Conservation (phyloP, 371 early-diverging fungal genomes). For the Entomophthora muscae region DNA sequence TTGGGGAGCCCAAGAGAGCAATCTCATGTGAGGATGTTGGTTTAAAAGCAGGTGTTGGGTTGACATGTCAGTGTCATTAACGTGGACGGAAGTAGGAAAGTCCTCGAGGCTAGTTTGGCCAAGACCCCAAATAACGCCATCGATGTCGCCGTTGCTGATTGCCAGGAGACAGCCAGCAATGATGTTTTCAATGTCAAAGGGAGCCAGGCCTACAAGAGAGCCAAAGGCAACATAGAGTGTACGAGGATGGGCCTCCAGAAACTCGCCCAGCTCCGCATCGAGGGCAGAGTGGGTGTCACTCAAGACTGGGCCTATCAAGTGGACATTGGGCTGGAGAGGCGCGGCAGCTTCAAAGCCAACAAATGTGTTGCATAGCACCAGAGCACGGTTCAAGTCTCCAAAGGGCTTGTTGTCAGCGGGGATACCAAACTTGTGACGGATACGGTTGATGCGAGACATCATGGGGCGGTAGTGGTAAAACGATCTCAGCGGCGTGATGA, state of each 20-base stretch:
- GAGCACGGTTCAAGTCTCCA: not conserved
- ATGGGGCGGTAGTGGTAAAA: not conserved
- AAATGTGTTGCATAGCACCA: not conserved
- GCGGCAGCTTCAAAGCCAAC: too few relatives aligned
- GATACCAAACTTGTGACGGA: not conserved
- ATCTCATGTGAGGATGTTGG: constrained; percentile 4
- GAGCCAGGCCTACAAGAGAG: not conserved
- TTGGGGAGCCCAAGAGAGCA: constrained; percentile 10
- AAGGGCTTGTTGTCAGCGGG: not conserved
- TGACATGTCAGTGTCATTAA: not conserved
- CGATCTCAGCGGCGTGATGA: not conserved
- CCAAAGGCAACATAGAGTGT: constrained; percentile 7
- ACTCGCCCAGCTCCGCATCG: not conserved
- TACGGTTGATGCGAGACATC: not conserved
- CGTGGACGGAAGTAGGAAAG: not conserved
- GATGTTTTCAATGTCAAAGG: not conserved
- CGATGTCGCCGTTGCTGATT: constrained; percentile 2
- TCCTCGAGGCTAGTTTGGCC: not conserved
- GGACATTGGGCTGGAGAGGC: not conserved
- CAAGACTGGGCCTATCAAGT: constrained; percentile 4
- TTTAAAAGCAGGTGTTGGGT: not conserved
- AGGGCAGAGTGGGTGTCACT: not conserved
- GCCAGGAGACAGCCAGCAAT: not conserved
- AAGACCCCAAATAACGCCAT: constrained; percentile 9
- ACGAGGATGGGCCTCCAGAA: not conserved